A percentile compares a stretch with the other conserved stretches of the same genome.
phyloP scores from a whole-genome alignment of 2,329 filamentous ascomycete species.

The Colletotrichum sansevieriae region DNA sequence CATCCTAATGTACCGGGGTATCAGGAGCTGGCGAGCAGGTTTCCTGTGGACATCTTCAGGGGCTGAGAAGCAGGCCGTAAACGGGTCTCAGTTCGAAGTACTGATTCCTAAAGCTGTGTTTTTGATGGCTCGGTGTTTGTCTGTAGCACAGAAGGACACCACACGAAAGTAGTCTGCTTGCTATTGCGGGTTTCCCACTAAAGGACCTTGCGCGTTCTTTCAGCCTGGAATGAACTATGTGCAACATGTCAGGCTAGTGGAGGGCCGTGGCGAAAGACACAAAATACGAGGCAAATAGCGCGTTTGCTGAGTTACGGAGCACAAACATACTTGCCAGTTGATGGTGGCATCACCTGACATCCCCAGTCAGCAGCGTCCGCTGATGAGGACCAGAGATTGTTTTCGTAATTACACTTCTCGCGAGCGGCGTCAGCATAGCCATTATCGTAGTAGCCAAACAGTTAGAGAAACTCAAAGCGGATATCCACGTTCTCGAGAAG shows the following conservation, averaged over 20 bases:
- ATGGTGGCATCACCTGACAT: background rate
- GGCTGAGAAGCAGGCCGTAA: background rate
- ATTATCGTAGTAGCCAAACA: background rate
- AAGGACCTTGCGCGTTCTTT: too few relatives aligned
- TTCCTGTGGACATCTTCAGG: constrained; percentile 67
- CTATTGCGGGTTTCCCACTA: too few relatives aligned
- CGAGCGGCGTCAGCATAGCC: background rate
- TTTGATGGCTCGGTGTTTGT: too few relatives aligned
- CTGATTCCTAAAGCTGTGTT: too few relatives aligned
- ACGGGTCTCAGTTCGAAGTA: too few relatives aligned
- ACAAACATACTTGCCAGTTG: constrained; percentile 15
- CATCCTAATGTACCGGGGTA: constrained; percentile 73
- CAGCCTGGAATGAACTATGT: background rate
- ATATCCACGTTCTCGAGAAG: background rate
- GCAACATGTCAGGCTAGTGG: background rate
- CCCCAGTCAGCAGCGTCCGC: background rate
- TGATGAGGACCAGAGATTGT: background rate
- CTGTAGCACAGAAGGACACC: too few relatives aligned
- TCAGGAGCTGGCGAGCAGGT: constrained; percentile 68
- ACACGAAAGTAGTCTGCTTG: too few relatives aligned
- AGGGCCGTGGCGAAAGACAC: background rate
- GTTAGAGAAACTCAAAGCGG: background rate
- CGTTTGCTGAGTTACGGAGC: background rate
- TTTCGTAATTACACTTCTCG: too few relatives aligned
- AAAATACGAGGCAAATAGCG: background rate